These are phyloP conservation scores for Lachnellula hyalina DNA, from an alignment of 2,329 filamentous ascomycete genomes.

Conservation along the genomic window DNA sequence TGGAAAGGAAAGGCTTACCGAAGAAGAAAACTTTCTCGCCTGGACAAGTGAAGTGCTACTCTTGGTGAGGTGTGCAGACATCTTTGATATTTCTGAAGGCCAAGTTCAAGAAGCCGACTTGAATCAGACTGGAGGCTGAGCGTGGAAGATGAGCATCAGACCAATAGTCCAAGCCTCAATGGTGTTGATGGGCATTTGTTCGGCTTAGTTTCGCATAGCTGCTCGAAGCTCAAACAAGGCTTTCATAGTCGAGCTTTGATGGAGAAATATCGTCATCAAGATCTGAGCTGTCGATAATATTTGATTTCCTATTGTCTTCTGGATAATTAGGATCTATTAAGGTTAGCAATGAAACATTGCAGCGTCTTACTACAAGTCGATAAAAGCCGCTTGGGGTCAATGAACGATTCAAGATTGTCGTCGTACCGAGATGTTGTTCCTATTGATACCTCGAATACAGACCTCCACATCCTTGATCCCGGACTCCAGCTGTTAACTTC, in stretches of 20 bases:
- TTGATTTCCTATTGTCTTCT: conserved; percentile 21
- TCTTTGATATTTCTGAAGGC: conserved; percentile 56
- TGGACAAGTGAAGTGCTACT: conserved; percentile 51
- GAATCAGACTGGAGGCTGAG: conserved; percentile 53
- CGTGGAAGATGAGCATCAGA: conserved; percentile 29
- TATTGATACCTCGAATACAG: conserved; percentile 11
- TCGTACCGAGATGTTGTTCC: conserved; percentile 10
- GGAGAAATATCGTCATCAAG: conserved; percentile 31
- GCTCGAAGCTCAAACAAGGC: conserved; percentile 35
- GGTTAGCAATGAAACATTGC: background rate
- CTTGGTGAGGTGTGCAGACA: conserved; percentile 54
- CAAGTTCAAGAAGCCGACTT: conserved; percentile 58
- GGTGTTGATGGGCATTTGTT: conserved; percentile 61
- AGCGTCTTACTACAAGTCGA: conserved; percentile 15
- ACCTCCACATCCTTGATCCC: conserved; percentile 18
- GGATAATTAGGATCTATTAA: conserved; percentile 18
- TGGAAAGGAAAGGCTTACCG: conserved; percentile 32
- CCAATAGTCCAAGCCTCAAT: conserved; percentile 61
- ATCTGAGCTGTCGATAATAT: conserved; percentile 66
- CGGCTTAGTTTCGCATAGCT: conserved; percentile 58
- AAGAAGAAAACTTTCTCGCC: conserved; percentile 55
- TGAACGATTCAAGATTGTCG: conserved; percentile 13
- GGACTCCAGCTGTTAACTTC: conserved; percentile 20
- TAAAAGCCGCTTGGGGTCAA: conserved; percentile 14
- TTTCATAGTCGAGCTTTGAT: conserved; percentile 23